Evolutionary conservation across 1,139 yeast genomes (phyloP).

Genomic region (Taphrina communis): DNA sequence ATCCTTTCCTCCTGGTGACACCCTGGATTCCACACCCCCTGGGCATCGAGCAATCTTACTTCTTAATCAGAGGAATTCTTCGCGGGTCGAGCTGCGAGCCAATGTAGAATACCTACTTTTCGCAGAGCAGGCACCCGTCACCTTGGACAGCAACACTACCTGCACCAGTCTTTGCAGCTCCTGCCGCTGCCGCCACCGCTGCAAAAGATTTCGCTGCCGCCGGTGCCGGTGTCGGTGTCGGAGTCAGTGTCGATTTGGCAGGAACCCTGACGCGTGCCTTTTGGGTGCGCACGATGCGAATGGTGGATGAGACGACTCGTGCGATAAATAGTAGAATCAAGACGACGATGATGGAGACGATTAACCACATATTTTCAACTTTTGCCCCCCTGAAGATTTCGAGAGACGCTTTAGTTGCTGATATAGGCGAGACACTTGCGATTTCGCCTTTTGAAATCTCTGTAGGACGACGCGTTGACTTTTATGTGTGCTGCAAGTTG

Average conservation of each 20-base stretch:
- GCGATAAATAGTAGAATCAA: constrained; percentile 1
- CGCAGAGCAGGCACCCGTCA: background rate
- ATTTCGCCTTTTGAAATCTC: no score
- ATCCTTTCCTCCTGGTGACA: no score
- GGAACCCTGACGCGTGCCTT: background rate
- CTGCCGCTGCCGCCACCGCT: no score
- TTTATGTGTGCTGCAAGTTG: no score
- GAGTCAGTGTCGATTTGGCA: background rate
- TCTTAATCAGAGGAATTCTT: no score
- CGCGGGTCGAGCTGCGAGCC: background rate
- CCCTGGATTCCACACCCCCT: no score
- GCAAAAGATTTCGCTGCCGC: background rate
- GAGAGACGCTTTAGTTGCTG: background rate
- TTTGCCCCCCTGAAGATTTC: background rate
- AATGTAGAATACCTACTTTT: background rate
- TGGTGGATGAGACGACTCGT: constrained; percentile 11
- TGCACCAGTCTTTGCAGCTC: background rate
- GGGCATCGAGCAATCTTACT: no score
- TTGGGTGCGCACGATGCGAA: constrained; percentile 2
- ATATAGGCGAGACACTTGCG: no score
- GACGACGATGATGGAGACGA: constrained; percentile 7
- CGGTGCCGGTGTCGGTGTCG: background rate
- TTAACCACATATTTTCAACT: background rate
- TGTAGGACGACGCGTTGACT: no score
- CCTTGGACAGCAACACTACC: background rate